A percentile compares a stretch with the other conserved stretches of the same genome.
Evolutionary conservation across 768 basidiomycete genomes (phyloP).

Genomic region (Pisolithus sp.): DNA sequence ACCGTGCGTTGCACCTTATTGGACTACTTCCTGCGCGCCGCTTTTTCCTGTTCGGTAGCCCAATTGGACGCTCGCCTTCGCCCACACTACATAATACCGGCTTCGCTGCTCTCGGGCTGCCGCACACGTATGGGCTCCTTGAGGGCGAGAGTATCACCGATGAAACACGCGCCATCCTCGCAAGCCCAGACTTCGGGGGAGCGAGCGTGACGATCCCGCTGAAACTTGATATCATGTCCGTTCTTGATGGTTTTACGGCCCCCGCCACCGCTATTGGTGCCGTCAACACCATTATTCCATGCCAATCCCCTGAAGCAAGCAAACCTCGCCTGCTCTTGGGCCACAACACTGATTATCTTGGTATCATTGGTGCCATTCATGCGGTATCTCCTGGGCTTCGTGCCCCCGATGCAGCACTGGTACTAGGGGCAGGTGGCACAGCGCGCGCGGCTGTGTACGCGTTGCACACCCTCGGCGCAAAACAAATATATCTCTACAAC

Average conservation of each 20-base stretch:
- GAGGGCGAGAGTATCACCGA: slow-evolving; percentile 67
- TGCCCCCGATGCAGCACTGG: slow-evolving; percentile 49
- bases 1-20: slow-evolving; percentile 70
- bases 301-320: slow-evolving; percentile 20
- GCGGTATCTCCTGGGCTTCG: slow-evolving; percentile 33
- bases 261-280: slow-evolving; percentile 87
- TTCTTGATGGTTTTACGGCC: slow-evolving; percentile 72
- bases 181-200: slow-evolving; percentile 76
- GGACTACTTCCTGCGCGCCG: slow-evolving; percentile 68
- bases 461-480: slow-evolving; percentile 58
- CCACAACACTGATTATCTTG: slow-evolving; percentile 96
- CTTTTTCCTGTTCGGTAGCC: slow-evolving; percentile 86
- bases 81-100: slow-evolving; percentile 91
- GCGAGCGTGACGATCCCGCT: slow-evolving; percentile 96
- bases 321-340: slow-evolving; percentile 56
- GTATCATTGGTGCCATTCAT: slow-evolving; percentile 58
- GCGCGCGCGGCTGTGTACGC: slow-evolving; percentile 93
- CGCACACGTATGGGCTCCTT: slow-evolving; percentile 72
- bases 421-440: slow-evolving; percentile 95
- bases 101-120: slow-evolving; percentile 75
- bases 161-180: slow-evolving; percentile 56
- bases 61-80: slow-evolving; percentile 85
- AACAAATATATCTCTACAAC: slow-evolving; percentile 81
- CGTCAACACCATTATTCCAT: slow-evolving; percentile 85
- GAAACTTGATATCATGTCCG: slow-evolving; percentile 84